Percentiles rank a stretch among this genome's conserved stretches.
These are phyloP conservation scores for Pseudocercospora cruenta DNA, from an alignment of 2,329 filamentous ascomycete genomes.

Conservation along the genomic window DNA sequence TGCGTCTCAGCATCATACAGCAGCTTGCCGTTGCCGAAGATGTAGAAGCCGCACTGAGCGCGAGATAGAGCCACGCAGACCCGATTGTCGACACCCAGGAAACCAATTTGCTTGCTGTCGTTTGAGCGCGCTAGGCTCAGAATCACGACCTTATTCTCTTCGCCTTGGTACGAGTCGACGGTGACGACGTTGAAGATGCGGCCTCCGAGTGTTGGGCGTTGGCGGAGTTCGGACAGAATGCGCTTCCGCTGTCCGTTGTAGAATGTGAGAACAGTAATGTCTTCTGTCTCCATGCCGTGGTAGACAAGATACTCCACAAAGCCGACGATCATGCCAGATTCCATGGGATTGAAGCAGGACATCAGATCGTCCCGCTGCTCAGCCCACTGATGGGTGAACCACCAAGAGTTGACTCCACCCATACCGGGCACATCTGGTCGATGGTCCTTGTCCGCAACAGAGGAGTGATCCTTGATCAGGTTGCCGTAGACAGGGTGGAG, in stretches of 20 bases:
- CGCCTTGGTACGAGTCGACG: conserved; percentile 87
- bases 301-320: conserved; percentile 73
- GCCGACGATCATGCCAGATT: conserved; percentile 75
- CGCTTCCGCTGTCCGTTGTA: conserved; percentile 81
- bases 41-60: conserved; percentile 76
- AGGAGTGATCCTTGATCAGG: conserved; percentile 60
- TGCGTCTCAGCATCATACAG: conserved; percentile 35
- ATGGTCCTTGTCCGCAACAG: conserved; percentile 51
- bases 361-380: conserved; percentile 66
- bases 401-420: conserved; percentile 62
- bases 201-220: conserved; percentile 17
- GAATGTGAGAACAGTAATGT: conserved; percentile 83
- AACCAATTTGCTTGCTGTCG: conserved; percentile 64
- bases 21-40: conserved; percentile 75
- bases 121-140: conserved; percentile 80
- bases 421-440: conserved; percentile 64
- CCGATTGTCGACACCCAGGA: conserved; percentile 68
- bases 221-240: conserved; percentile 57
- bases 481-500: conserved; percentile 65
- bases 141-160: conserved; percentile 83
- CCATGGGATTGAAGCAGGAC: conserved; percentile 70
- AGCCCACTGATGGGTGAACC: conserved; percentile 66
- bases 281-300: conserved; percentile 62
- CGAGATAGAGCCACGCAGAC: conserved; percentile 68
- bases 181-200: conserved; percentile 66